Evolutionary conservation across 768 basidiomycete genomes (phyloP).

Genomic region (Pleurotus tuber-regium): DNA sequence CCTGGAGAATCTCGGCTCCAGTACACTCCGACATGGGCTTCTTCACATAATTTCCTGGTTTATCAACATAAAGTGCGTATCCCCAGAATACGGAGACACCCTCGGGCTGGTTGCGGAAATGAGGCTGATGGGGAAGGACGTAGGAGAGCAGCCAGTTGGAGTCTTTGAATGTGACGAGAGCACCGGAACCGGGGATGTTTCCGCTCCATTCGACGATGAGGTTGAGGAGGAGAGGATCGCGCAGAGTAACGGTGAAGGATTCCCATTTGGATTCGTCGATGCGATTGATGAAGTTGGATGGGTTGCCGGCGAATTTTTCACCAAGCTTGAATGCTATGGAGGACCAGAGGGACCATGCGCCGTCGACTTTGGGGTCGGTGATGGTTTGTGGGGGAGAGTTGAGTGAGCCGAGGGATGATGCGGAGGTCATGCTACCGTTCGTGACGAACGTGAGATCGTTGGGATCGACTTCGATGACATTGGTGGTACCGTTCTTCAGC

Average conservation of each 20-base stretch:
- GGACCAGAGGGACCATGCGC: constrained; percentile 4
- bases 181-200: background rate
- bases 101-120: constrained; percentile 3
- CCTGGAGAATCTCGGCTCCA: constrained; percentile 5
- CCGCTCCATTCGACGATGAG: constrained; percentile 6
- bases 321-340: constrained; percentile 3
- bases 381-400: background rate
- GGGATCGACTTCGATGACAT: constrained; percentile 1
- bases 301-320: constrained; percentile 5
- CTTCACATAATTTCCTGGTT: constrained; percentile 3
- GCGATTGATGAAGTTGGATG: constrained; percentile 1
- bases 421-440: constrained; percentile 5
- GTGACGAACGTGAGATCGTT: background rate
- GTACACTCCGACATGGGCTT: constrained; percentile 2
- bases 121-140: constrained; percentile 7
- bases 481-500: background rate
- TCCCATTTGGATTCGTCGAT: constrained; percentile 5
- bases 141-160: constrained; percentile 7
- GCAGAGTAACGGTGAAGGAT: background rate
- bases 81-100: constrained; percentile 3
- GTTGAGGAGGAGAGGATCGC: constrained; percentile 1
- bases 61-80: background rate
- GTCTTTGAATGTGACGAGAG: constrained; percentile 7
- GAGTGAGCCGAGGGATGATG: constrained; percentile 4
- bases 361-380: constrained; percentile 2